A percentile compares a stretch with the other conserved stretches of the same genome.
phyloP scores from a whole-genome alignment of 768 basidiomycete species.

The Rhizopogon roseolus region DNA sequence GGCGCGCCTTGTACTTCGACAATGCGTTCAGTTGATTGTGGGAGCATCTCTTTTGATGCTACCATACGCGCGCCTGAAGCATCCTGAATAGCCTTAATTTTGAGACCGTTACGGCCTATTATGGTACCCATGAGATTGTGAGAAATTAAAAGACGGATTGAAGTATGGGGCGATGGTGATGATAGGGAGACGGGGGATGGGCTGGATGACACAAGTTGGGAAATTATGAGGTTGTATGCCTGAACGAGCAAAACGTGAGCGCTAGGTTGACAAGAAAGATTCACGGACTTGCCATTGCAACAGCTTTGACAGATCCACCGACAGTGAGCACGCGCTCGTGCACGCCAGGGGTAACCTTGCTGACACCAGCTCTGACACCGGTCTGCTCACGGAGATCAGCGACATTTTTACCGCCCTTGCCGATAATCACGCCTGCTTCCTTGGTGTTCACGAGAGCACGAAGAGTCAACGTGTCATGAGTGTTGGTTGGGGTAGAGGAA shows the following conservation, averaged over 20 bases:
- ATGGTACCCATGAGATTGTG: constrained; percentile 99
- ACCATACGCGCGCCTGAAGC: constrained; percentile 96
- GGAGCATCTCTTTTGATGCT: constrained; percentile 97
- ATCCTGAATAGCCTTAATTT: constrained; percentile 99
- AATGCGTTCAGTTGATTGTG: constrained; percentile 97
- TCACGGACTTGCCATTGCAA: constrained; percentile 67
- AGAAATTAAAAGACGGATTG: constrained; percentile 95
- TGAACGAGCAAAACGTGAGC: constrained; percentile 26
- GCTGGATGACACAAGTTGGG: constrained; percentile 81
- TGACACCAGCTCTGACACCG: constrained; percentile 97
- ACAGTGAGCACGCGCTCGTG: constrained; percentile 97
- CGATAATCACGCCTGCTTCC: constrained; percentile 96
- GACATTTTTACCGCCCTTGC: constrained; percentile 95
- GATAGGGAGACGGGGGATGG: constrained; percentile 68
- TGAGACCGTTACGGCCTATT: constrained; percentile 92
- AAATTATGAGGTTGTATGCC: constrained; percentile 94
- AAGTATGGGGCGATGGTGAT: constrained; percentile 65
- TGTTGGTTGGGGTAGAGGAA: constrained; percentile 61
- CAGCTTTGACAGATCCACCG: constrained; percentile 86
- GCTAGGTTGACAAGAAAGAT: background rate
- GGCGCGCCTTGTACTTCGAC: constrained; percentile 96
- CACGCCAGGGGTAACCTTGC: constrained; percentile 96
- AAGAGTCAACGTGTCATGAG: constrained; percentile 77
- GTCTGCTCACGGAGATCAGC: constrained; percentile 94
- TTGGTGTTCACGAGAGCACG: constrained; percentile 95